phyloP scores from a whole-genome alignment of 208 protist genomes.

The Crithidia sp. region DNA sequence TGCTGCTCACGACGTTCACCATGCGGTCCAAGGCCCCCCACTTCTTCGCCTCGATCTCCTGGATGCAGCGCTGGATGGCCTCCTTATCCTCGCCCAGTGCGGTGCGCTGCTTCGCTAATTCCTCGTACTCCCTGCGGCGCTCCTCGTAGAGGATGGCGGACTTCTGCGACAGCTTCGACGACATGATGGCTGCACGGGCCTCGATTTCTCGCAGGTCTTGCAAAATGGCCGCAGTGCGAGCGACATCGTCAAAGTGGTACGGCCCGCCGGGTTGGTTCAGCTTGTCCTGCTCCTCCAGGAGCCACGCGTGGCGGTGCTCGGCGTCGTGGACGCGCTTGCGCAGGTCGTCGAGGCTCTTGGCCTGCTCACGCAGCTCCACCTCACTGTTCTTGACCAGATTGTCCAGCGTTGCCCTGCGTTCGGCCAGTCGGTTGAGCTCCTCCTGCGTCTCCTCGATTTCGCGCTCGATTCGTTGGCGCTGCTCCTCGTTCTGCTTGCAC shows the following conservation, averaged over 20 bases:
- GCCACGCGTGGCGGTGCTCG: conserved; percentile 68
- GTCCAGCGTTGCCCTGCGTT: conserved; percentile 65
- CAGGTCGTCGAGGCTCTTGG: conserved; percentile 59
- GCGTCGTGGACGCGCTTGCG: conserved; percentile 56
- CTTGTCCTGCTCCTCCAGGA: conserved; percentile 44
- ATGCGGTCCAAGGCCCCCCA: conserved; percentile 96
- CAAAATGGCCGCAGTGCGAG: conserved; percentile 65
- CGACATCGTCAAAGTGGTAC: conserved; percentile 75
- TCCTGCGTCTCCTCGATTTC: conserved; percentile 84
- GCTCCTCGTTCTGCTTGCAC: conserved; percentile 42
- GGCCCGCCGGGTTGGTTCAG: conserved; percentile 52
- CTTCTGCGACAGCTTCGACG: conserved; percentile 92
- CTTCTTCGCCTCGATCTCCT: conserved; percentile 98
- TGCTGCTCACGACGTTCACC: conserved; percentile 94
- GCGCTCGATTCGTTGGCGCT: conserved; percentile 65
- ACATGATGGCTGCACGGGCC: conserved; percentile 69
- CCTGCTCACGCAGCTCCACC: conserved; percentile 69
- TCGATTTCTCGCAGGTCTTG: conserved; percentile 80
- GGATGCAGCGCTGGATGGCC: conserved; percentile 96
- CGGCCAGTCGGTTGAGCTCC: conserved; percentile 66
- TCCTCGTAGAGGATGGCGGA: conserved; percentile 95
- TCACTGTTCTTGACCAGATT: conserved; percentile 79
- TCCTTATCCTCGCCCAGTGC: conserved; percentile 96
- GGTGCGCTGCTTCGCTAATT: conserved; percentile 95
- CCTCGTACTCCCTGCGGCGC: conserved; percentile 96